Evolutionary conservation across 176 grass and related monocot species (phyloP), one percentile per base, ranked within the genome.

Genomic region (Neostapfia colusana): DNA sequence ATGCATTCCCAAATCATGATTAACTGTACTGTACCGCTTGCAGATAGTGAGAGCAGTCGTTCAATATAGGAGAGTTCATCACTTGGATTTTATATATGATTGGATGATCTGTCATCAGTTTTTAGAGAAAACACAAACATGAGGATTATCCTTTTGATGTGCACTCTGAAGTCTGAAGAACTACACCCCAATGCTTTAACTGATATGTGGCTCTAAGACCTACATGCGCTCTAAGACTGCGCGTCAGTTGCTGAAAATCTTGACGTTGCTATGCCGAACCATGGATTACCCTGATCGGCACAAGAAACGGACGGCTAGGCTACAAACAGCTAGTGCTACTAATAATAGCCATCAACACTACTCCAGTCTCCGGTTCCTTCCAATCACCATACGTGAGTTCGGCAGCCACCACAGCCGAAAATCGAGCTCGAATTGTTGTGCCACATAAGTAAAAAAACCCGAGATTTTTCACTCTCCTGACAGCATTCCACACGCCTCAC

Each of bases 21-120:
- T 12, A 54, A 0, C 14, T 26, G 71, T 44, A 88, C 7, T 21
- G 23, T 20, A 82, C 51, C 58, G 31, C 10, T 16, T 61, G 42
- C 62, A 79, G 35, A 40, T 69, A 69, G 25, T 54, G 67, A 43
- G 39, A 8, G 21, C 16, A 43, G 5, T 5, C 10, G 31, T 85
- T 7, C 13, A 18, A 50, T 50, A 78, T 23, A 65, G 44, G 64
- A 71, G 48, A 65, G n/a, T 31, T 73, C 20, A 67, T 55, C 37
- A 6, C 6, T 44, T 59, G n/a, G 4, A 35, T 21, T 18, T 3
- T 12, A 28, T 13, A 10, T n/a, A 20, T 50, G 45, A 14, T 36
- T 4, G 9, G 2, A 54, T n/a, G 10, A 23, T 38, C n/a, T 23
- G 14, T 34, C 27, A 7, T 8, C 9, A 36, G 34, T 53, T 1